Conservation (phyloP, 1,284 basidiomycete species). For the Mycena citricolor region DNA sequence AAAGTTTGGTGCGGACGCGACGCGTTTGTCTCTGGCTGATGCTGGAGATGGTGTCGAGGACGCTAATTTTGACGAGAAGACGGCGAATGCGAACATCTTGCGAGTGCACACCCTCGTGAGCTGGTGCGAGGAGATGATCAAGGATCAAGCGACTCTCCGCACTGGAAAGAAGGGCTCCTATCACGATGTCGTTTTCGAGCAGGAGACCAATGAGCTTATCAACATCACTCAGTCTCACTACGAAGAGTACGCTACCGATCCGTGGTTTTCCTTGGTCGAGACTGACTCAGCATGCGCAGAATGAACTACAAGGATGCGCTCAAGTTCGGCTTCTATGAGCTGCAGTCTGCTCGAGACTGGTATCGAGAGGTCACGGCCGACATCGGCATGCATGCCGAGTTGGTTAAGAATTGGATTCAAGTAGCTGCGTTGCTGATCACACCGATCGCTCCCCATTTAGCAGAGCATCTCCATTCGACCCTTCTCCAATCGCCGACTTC, state of each 20-base stretch:
- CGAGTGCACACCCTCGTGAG: constrained; percentile 88
- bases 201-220: constrained; percentile 88
- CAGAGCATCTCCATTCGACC: constrained; percentile 87
- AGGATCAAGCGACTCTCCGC: constrained; percentile 69
- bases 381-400: constrained; percentile 87
- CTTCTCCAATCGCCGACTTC: constrained; percentile 76
- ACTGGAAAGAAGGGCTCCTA: constrained; percentile 63
- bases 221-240: constrained; percentile 79
- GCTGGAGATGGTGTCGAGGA: constrained; percentile 98
- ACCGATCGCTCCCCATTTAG: constrained; percentile 93
- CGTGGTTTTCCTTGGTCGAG: background rate
- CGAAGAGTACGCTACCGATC: constrained; percentile 62
- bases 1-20: constrained; percentile 94
- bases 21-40: constrained; percentile 90
- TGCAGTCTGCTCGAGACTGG: constrained; percentile 92
- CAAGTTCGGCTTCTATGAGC: constrained; percentile 95
- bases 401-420: constrained; percentile 81
- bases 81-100: constrained; percentile 96
- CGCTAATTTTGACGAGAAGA: constrained; percentile 98
- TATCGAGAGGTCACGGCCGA: constrained; percentile 92
- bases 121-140: constrained; percentile 91
- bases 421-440: constrained; percentile 77
- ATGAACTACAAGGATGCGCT: constrained; percentile 95
- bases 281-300: constrained; percentile 41
- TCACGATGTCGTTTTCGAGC: constrained; percentile 89